phyloP scores from a whole-genome alignment of 1,284 basidiomycete species.

The Vanrija humicola region DNA sequence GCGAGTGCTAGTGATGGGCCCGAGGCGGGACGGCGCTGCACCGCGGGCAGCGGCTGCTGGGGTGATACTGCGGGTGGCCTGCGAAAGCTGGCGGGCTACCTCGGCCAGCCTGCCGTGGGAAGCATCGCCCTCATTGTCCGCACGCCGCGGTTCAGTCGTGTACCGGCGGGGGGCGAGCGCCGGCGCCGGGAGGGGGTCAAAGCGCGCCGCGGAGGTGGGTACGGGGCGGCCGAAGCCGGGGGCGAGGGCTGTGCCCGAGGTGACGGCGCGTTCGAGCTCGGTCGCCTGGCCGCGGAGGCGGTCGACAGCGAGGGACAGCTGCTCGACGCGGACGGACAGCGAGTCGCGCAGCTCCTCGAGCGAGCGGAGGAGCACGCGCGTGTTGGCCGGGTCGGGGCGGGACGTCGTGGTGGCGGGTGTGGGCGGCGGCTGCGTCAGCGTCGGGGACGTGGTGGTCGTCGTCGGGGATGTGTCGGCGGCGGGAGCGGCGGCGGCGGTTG shows the following conservation, averaged over 20 bases:
- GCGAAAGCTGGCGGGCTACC: too few species aligned
- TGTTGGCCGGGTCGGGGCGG: conserved; percentile 13
- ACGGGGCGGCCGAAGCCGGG: conserved; percentile 8
- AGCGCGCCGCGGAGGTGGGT: not conserved
- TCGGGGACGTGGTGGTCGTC: too few species aligned
- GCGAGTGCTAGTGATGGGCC: too few species aligned
- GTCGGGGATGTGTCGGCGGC: too few species aligned
- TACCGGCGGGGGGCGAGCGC: not conserved
- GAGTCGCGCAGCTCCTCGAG: conserved; percentile 34
- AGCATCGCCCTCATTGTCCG: too few species aligned
- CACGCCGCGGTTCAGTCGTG: too few species aligned
- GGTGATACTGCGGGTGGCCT: too few species aligned
- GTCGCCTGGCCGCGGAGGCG: conserved; percentile 28
- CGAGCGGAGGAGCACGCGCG: conserved; percentile 19
- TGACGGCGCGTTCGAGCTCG: conserved; percentile 25
- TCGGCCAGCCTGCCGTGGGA: too few species aligned
- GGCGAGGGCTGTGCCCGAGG: conserved; percentile 3
- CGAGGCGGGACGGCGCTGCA: too few species aligned
- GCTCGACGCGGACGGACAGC: conserved; percentile 24
- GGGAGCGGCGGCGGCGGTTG: too few species aligned
- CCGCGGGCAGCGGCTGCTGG: too few species aligned
- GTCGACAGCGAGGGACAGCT: conserved; percentile 28
- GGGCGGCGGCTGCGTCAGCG: too few species aligned
- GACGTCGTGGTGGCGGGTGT: not conserved
- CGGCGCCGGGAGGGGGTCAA: not conserved